Conservation (phyloP, 208 protist species). For the Trypanosomatidae sp. region DNA sequence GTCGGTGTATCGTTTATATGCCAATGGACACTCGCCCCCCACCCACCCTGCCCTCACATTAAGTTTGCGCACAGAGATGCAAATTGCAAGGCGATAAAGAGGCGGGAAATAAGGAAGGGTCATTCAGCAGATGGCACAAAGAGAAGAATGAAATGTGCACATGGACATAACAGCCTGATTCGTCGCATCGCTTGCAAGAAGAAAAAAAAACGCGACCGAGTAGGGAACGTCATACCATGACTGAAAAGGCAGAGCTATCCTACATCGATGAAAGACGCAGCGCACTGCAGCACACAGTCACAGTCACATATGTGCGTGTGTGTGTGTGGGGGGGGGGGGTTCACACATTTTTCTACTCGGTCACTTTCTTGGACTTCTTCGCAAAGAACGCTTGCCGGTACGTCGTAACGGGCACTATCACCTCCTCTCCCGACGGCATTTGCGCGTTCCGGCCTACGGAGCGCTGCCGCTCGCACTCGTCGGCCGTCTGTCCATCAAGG, state of each 20-base stretch:
- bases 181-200: neutral
- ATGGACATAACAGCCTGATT: neutral
- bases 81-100: neutral
- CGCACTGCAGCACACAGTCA: neutral
- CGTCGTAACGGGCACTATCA: constrained; percentile 7
- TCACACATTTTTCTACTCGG: neutral
- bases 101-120: neutral
- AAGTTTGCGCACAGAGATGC: neutral
- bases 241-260: neutral
- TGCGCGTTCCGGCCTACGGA: constrained; percentile 17
- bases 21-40: neutral
- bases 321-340: neutral
- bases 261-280: neutral
- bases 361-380: neutral
- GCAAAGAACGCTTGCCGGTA: constrained; percentile 16
- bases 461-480: constrained; percentile 33
- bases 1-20: neutral
- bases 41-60: neutral
- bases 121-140: neutral
- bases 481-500: constrained; percentile 19
- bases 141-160: neutral
- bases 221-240: neutral
- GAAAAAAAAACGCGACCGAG: neutral
- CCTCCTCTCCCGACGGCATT: neutral
- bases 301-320: neutral